Evolutionary conservation across 805 yeast species (phyloP).

Genomic region (Saturnispora zaruensis): DNA sequence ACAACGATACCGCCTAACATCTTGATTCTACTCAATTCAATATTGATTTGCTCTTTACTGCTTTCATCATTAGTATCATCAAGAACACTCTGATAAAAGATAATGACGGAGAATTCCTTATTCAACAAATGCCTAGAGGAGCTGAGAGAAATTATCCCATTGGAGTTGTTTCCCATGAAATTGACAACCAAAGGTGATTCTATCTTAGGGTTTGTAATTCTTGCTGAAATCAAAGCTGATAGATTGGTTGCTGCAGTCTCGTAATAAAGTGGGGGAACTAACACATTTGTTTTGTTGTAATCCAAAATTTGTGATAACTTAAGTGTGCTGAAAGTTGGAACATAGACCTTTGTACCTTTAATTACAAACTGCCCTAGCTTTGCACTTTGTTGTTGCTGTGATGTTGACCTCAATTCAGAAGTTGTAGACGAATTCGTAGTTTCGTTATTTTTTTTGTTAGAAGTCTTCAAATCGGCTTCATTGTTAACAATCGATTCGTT

Average conservation of each 20-base stretch:
- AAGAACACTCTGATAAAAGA: background rate
- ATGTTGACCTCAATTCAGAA: background rate
- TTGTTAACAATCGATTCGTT: constrained; percentile 54
- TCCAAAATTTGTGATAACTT: constrained; percentile 74
- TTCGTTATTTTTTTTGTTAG: background rate
- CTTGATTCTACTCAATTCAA: constrained; percentile 48
- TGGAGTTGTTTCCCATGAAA: constrained; percentile 62
- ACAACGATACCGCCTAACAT: constrained; percentile 64
- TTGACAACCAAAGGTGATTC: constrained; percentile 69
- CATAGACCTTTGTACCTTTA: constrained; percentile 9
- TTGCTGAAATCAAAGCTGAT: constrained; percentile 46
- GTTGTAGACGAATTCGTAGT: background rate
- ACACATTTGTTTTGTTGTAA: constrained; percentile 43
- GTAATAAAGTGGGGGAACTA: constrained; percentile 37
- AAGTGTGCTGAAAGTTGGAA: constrained; percentile 65
- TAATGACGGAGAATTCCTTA: constrained; percentile 59
- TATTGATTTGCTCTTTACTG: constrained; percentile 30
- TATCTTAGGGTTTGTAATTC: constrained; percentile 69
- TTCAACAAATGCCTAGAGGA: constrained; percentile 73
- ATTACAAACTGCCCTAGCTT: background rate
- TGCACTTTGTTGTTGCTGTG: background rate
- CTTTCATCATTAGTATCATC: constrained; percentile 16
- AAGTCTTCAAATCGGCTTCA: background rate
- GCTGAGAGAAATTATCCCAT: constrained; percentile 70
- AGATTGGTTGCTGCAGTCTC: constrained; percentile 69